Conservation (phyloP, 75 land plant genomes). For the Pseudotsuga menziesii region DNA sequence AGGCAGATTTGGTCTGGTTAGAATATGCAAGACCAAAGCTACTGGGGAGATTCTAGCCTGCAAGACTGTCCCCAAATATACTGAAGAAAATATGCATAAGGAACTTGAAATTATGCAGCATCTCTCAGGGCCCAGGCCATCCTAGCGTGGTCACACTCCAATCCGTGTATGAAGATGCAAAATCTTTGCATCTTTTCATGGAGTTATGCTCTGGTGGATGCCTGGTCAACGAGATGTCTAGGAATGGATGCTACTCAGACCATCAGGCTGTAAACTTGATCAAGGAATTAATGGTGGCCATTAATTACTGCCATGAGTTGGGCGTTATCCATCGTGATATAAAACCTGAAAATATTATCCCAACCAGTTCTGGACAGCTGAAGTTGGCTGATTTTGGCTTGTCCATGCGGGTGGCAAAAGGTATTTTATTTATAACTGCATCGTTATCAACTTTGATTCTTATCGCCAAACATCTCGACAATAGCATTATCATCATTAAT, state of each 20-base stretch:
- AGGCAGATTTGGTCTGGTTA: constrained; percentile 75
- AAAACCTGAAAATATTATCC: constrained; percentile 81
- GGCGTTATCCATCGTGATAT: constrained; percentile 83
- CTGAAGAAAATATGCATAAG: constrained; percentile 60
- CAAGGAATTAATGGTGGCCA: constrained; percentile 50
- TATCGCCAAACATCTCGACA: neutral
- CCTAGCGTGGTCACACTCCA: constrained; percentile 70
- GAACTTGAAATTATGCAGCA: constrained; percentile 98
- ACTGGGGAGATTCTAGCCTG: constrained; percentile 70
- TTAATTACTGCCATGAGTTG: constrained; percentile 80
- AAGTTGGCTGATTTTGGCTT: constrained; percentile 89
- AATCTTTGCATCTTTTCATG: constrained; percentile 82
- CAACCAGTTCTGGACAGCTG: constrained; percentile 36
- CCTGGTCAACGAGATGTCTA: constrained; percentile 58
- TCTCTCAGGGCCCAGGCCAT: constrained; percentile 84
- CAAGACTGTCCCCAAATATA: constrained; percentile 62
- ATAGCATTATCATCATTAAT: neutral
- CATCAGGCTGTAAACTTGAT: constrained; percentile 58
- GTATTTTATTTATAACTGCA: constrained; percentile 20
- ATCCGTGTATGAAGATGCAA: constrained; percentile 72
- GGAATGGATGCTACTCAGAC: constrained; percentile 55
- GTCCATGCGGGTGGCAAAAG: constrained; percentile 56
- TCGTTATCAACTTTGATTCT: too few species aligned
- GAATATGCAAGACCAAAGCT: constrained; percentile 34
- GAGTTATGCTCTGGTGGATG: constrained; percentile 82